phyloP scores from a whole-genome alignment of 306 rosid genomes.

The Prosopis cineraria region DNA sequence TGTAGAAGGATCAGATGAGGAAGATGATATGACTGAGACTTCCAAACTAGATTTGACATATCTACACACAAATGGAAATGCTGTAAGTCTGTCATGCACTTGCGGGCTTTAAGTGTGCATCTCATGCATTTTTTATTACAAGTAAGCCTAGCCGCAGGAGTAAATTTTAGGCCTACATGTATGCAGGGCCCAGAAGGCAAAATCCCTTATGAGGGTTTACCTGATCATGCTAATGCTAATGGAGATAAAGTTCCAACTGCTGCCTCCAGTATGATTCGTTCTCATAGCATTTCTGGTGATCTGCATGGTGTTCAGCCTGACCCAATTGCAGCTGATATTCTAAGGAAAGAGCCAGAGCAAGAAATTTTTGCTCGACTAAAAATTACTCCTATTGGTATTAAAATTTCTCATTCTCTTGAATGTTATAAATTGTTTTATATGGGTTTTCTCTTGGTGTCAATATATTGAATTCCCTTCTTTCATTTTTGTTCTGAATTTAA shows the following conservation, averaged over 20 bases:
- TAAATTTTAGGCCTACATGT: not conserved
- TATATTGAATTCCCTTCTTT: not conserved
- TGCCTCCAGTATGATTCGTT: slow-evolving; percentile 67
- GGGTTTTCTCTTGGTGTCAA: slow-evolving; percentile 6
- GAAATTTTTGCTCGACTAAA: slow-evolving; percentile 70
- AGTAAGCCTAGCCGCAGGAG: not conserved
- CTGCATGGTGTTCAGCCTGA: slow-evolving; percentile 82
- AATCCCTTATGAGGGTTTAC: slow-evolving; percentile 47
- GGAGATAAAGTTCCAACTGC: slow-evolving; percentile 57
- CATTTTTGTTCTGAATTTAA: slow-evolving; percentile 17
- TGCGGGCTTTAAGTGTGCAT: not conserved
- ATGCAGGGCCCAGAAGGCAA: slow-evolving; percentile 56
- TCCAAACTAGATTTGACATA: slow-evolving; percentile 45
- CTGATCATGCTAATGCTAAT: slow-evolving; percentile 51
- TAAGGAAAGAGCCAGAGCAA: slow-evolving; percentile 81
- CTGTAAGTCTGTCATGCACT: slow-evolving; percentile 45
- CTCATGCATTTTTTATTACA: not conserved
- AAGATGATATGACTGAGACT: slow-evolving; percentile 50
- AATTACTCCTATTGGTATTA: slow-evolving; percentile 59
- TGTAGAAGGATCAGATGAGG: slow-evolving; percentile 70
- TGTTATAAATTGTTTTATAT: not conserved
- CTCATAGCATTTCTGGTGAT: slow-evolving; percentile 76
- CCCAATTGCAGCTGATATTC: slow-evolving; percentile 78
- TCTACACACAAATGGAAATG: slow-evolving; percentile 59
- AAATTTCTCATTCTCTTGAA: slow-evolving; percentile 3